These are phyloP conservation scores for Selaginella tamariscina DNA, from an alignment of 75 land plant species.

Conservation along the genomic window DNA sequence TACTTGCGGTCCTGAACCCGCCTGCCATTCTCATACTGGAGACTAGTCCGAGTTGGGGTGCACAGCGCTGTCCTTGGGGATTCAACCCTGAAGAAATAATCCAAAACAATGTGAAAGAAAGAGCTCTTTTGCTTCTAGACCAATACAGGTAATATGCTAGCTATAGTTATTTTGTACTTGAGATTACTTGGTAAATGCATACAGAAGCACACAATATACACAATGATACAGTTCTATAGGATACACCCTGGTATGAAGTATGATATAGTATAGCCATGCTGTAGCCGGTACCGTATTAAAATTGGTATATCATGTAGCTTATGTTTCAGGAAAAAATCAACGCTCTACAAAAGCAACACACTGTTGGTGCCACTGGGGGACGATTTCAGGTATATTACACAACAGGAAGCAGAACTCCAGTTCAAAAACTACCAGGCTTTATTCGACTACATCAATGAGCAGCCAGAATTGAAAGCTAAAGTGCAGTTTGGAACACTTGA, in stretches of 20 bases:
- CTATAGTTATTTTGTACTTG: no score
- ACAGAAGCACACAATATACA: no score
- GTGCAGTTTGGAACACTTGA: constrained; percentile 88
- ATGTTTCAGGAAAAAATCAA: constrained; percentile 90
- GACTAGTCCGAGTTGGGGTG: constrained; percentile 50
- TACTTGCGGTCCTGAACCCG: constrained; percentile 99
- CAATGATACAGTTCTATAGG: no score
- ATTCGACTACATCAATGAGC: constrained; percentile 80
- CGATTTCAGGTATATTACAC: constrained; percentile 79
- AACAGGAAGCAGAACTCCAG: constrained; percentile 87
- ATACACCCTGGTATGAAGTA: no score
- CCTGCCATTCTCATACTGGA: constrained; percentile 98
- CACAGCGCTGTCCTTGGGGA: constrained; percentile 74
- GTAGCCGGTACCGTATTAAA: no score
- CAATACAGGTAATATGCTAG: no score
- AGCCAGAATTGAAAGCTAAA: constrained; percentile 62
- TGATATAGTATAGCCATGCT: no score
- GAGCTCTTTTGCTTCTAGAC: constrained; percentile 62
- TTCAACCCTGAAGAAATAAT: constrained; percentile 61
- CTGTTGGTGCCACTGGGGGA: constrained; percentile 96
- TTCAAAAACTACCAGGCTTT: constrained; percentile 74
- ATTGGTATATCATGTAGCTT: no score
- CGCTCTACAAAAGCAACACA: constrained; percentile 72
- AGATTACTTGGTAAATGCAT: no score
- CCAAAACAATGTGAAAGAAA: constrained; percentile 64